Evolutionary conservation across 352 stramenopile species (phyloP), one percentile per base, ranked within the genome.

Genomic region (Phytophthora pisi): DNA sequence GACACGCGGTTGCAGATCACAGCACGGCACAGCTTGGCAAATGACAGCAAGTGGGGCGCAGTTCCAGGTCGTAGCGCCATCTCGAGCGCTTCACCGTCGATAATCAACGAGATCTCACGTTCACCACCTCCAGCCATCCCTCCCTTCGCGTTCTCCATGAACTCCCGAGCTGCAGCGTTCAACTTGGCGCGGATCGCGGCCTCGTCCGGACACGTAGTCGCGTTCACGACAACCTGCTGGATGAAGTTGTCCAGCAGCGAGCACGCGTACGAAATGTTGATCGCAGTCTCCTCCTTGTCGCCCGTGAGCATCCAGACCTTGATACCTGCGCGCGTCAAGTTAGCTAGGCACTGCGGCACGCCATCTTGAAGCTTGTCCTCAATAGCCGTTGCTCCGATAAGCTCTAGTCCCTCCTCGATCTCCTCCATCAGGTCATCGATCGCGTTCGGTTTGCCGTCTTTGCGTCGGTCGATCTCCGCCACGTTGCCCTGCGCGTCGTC

Each of bases 291-390:
- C 57, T 96, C 77, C 75, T 98, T 98, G 74, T 98, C 95, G 18
- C 94, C 93, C 4, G 95, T 98, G n/a, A 98, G 86, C 79, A 98
- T 97, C 92, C 94, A 98, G 15, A 98, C 83, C 70, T 98, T 97
- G 58, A 98, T 98, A 1, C 93, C 93, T 0, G 92, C 94, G 11
- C 68, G 66, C 2, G 86, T 91, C 38, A 98, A 66, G 49, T 84
- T 81, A 8, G 86, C 78, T 7, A 98, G 78, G 40, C 84, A 92
- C 45, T 95, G 78, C 1, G 92, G 86, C 0, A 98, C 96, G 4
- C 90, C 88, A 26, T 97, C 89, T 63, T 98, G 93, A 0, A 98
- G 77, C 46, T 95, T 96, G 76, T 98, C 93, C 68, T 98, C 93
- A 51, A 98, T 98, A 11, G 90, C 93, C 4, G 93, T 98, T 0